Evolutionary conservation across 768 basidiomycete genomes (phyloP).

Genomic region (Fomitopsis pulvina): DNA sequence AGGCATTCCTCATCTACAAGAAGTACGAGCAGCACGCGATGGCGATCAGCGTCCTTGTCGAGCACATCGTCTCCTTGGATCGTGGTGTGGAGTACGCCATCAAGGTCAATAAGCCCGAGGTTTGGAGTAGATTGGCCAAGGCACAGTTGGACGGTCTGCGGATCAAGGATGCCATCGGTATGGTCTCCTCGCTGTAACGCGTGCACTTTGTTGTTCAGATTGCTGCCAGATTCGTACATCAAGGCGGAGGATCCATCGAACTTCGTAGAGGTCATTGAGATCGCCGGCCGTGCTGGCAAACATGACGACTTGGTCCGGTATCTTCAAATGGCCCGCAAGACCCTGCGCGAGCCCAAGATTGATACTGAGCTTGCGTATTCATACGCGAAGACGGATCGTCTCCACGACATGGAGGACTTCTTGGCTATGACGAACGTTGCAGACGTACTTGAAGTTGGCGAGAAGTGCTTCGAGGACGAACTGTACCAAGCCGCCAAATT

Average conservation of each 20-base stretch:
- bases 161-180: slow-evolving; percentile 96
- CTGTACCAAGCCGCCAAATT: slow-evolving; percentile 96
- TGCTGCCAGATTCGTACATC: slow-evolving; percentile 81
- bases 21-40: slow-evolving; percentile 94
- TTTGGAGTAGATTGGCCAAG: slow-evolving; percentile 97
- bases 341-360: slow-evolving; percentile 93
- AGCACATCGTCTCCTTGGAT: slow-evolving; percentile 96
- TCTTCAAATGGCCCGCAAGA: slow-evolving; percentile 98
- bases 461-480: slow-evolving; percentile 98
- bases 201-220: background rate
- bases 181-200: slow-evolving; percentile 14
- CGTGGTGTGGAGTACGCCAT: slow-evolving; percentile 93
- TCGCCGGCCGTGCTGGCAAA: slow-evolving; percentile 87
- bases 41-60: slow-evolving; percentile 96
- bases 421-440: slow-evolving; percentile 97
- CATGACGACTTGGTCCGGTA: slow-evolving; percentile 93
- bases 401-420: slow-evolving; percentile 99
- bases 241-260: slow-evolving; percentile 94
- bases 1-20: slow-evolving; percentile 95
- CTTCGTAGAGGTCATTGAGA: slow-evolving; percentile 93
- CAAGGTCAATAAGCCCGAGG: slow-evolving; percentile 94
- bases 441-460: slow-evolving; percentile 92
- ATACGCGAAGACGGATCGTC: slow-evolving; percentile 94
- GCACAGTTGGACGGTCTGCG: slow-evolving; percentile 97
- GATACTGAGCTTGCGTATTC: slow-evolving; percentile 98